Evolutionary conservation across 371 early-diverging fungal species (phyloP).

Genomic region (Saksenaea vasiformis): DNA sequence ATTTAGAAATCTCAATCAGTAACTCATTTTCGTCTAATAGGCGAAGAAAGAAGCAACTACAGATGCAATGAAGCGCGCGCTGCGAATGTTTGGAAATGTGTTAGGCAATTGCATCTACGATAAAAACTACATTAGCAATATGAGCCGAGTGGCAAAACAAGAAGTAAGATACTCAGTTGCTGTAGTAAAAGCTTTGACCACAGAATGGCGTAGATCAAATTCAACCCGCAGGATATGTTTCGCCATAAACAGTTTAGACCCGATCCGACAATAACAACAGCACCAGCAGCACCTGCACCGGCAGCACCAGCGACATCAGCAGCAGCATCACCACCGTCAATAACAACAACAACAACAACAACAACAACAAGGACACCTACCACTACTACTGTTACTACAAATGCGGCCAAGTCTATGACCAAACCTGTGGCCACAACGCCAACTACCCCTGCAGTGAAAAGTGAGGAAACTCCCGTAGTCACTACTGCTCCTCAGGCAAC

Average conservation of each 20-base stretch:
- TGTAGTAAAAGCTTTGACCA: neutral
- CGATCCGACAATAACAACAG: neutral
- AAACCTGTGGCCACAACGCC: slow-evolving; percentile 5
- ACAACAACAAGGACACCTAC: neutral
- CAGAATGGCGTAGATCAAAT: slow-evolving; percentile 20
- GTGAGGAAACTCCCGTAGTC: neutral
- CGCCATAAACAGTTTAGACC: slow-evolving; percentile 27
- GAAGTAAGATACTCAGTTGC: slow-evolving; percentile 21
- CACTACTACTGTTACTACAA: neutral
- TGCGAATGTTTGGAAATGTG: slow-evolving; percentile 93
- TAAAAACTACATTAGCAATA: slow-evolving; percentile 73
- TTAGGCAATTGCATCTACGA: slow-evolving; percentile 97
- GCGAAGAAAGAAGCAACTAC: slow-evolving; percentile 97
- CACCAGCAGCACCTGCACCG: neutral
- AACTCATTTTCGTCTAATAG: slow-evolving; percentile 19
- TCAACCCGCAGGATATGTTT: slow-evolving; percentile 23
- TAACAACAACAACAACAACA: too few relatives aligned
- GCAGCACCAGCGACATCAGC: neutral
- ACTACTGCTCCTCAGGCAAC: neutral
- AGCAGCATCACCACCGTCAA: too few relatives aligned
- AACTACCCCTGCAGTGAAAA: neutral
- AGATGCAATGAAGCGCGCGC: slow-evolving; percentile 93
- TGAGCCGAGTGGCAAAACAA: slow-evolving; percentile 43
- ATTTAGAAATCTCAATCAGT: neutral
- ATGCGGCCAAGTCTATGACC: neutral